Percentiles rank a stretch among this genome's conserved stretches.
Evolutionary conservation across 2,329 filamentous ascomycete genomes (phyloP).

Genomic region (Zasmidium angulare): DNA sequence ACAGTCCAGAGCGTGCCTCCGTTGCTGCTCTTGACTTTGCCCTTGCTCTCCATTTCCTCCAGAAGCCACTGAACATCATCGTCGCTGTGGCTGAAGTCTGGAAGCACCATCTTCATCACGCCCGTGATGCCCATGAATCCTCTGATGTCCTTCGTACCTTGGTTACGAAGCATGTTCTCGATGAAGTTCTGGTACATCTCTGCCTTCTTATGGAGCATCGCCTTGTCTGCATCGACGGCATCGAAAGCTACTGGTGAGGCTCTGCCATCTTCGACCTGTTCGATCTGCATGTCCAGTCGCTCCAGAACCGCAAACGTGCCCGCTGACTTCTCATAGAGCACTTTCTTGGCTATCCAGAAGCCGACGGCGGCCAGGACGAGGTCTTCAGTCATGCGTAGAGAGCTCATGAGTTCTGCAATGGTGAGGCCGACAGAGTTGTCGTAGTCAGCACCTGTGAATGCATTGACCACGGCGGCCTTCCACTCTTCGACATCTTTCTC

Average conservation of each 20-base stretch:
- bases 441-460: slow-evolving; percentile 54
- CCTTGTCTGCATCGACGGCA: slow-evolving; percentile 53
- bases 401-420: slow-evolving; percentile 47
- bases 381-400: slow-evolving; percentile 71
- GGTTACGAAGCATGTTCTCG: slow-evolving; percentile 91
- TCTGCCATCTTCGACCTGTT: slow-evolving; percentile 31
- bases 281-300: slow-evolving; percentile 47
- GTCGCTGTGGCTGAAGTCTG: slow-evolving; percentile 84
- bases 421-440: slow-evolving; percentile 30
- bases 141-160: slow-evolving; percentile 50
- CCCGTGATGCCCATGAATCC: slow-evolving; percentile 85
- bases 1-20: slow-evolving; percentile 34
- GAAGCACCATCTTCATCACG: slow-evolving; percentile 92
- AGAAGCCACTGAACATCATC: slow-evolving; percentile 85
- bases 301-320: slow-evolving; percentile 69
- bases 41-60: slow-evolving; percentile 70
- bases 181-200: slow-evolving; percentile 89
- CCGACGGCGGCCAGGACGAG: slow-evolving; percentile 65
- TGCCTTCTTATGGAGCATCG: slow-evolving; percentile 66
- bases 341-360: slow-evolving; percentile 70
- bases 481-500: slow-evolving; percentile 74
- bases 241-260: slow-evolving; percentile 44
- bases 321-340: slow-evolving; percentile 57
- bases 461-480: slow-evolving; percentile 83
- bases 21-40: slow-evolving; percentile 54